A percentile compares a stretch with the other conserved stretches of the same genome.
phyloP scores from a whole-genome alignment of 2,329 filamentous ascomycete species.

The Fusarium piperis region DNA sequence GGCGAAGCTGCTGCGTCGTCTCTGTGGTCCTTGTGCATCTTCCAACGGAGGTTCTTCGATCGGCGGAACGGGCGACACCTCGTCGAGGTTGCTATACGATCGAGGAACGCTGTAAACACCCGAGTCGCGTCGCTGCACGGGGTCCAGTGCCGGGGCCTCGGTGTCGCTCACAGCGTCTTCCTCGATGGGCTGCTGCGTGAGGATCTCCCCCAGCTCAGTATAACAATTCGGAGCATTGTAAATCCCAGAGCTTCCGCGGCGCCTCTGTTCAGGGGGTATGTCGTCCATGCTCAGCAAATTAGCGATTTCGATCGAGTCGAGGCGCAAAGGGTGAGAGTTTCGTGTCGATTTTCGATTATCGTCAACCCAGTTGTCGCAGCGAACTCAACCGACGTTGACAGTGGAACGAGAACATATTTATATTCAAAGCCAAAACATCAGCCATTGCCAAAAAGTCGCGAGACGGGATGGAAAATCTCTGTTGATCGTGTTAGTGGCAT shows the following conservation, averaged over 20 bases:
- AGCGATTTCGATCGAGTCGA: not conserved
- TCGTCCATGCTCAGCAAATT: slow-evolving; percentile 11
- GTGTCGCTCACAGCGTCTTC: not conserved
- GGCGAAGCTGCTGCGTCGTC: slow-evolving; percentile 11
- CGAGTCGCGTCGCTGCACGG: slow-evolving; percentile 6
- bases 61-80: slow-evolving; percentile 42
- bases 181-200: not conserved
- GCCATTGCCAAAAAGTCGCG: not conserved
- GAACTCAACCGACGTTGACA: not conserved
- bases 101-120: slow-evolving; percentile 41
- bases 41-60: slow-evolving; percentile 3
- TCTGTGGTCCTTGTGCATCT: slow-evolving; percentile 1
- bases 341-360: not conserved
- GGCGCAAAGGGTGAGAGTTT: not conserved
- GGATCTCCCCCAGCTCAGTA: not conserved
- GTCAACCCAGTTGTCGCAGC: not conserved
- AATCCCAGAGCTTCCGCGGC: not conserved
- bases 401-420: slow-evolving; percentile 4
- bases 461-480: not conserved
- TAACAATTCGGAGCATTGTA: slow-evolving; percentile 5
- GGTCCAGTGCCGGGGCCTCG: not conserved
- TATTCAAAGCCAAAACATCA: not conserved
- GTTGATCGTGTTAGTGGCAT: slow-evolving; percentile 15
- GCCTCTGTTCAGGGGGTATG: not conserved
- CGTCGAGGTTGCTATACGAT: slow-evolving; percentile 55